Evolutionary conservation across 2,329 filamentous ascomycete genomes (phyloP).

Genomic region (Pseudocercospora eumusae): DNA sequence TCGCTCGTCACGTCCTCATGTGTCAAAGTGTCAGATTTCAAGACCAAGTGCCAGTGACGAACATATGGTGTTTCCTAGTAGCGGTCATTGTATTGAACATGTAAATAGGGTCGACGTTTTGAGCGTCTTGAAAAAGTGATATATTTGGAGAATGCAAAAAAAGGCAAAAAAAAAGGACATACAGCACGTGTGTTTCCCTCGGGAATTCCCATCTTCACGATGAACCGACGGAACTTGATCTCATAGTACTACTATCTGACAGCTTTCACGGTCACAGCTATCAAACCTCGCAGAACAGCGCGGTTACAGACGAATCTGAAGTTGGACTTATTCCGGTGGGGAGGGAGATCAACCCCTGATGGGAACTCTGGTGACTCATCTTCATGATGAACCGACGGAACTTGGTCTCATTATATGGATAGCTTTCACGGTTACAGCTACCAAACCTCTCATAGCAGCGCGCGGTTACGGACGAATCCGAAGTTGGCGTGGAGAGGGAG

Average conservation of each 20-base stretch:
- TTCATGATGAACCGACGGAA: not conserved
- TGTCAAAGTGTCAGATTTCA: not conserved
- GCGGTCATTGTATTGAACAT: too few relatives aligned
- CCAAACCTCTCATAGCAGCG: not conserved
- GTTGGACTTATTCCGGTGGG: too few relatives aligned
- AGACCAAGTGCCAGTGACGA: not conserved
- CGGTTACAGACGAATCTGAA: too few relatives aligned
- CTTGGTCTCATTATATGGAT: not conserved
- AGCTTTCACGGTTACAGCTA: not conserved
- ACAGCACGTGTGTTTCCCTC: conserved; percentile 4
- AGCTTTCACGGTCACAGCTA: too few relatives aligned
- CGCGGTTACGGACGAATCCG: not conserved
- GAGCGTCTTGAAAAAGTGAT: not conserved
- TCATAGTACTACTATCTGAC: not conserved
- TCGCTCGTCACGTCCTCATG: not conserved
- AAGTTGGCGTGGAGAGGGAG: not conserved
- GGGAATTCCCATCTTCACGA: not conserved
- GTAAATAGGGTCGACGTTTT: not conserved
- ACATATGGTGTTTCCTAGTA: not conserved
- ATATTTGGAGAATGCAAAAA: not conserved
- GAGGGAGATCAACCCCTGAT: too few relatives aligned
- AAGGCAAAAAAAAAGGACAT: conserved; percentile 7
- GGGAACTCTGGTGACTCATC: too few relatives aligned
- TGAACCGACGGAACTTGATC: conserved; percentile 7
- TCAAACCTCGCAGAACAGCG: too few relatives aligned